These are phyloP conservation scores for Coprinopsis sp. DNA, from an alignment of 768 basidiomycete genomes.

Conservation along the genomic window DNA sequence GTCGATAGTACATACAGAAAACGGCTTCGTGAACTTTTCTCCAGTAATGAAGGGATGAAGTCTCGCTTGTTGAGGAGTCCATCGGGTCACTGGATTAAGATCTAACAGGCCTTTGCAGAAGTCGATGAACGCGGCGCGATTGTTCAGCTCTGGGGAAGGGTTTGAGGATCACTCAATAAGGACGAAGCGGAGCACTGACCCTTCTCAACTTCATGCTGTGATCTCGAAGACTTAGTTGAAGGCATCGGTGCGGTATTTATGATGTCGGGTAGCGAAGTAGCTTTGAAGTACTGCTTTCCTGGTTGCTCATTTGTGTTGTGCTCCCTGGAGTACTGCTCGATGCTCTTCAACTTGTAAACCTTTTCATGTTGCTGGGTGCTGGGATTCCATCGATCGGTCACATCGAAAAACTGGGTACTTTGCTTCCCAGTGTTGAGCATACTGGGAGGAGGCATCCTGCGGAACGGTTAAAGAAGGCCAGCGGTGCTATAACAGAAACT, in stretches of 20 bases:
- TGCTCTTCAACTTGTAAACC: slow-evolving; percentile 80
- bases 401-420: slow-evolving; percentile 88
- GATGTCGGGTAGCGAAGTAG: slow-evolving; percentile 88
- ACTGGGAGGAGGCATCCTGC: slow-evolving; percentile 81
- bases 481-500: slow-evolving; percentile 25
- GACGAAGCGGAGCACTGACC: slow-evolving; percentile 40
- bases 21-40: slow-evolving; percentile 88
- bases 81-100: slow-evolving; percentile 90
- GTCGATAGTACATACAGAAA: slow-evolving; percentile 51
- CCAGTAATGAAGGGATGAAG: slow-evolving; percentile 98
- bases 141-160: slow-evolving; percentile 71
- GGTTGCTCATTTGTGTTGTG: slow-evolving; percentile 96
- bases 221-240: slow-evolving; percentile 70
- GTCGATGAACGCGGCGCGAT: slow-evolving; percentile 93
- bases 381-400: slow-evolving; percentile 51
- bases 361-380: slow-evolving; percentile 75
- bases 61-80: slow-evolving; percentile 96
- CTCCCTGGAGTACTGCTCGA: slow-evolving; percentile 95
- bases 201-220: slow-evolving; percentile 84
- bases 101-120: slow-evolving; percentile 94
- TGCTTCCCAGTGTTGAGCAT: slow-evolving; percentile 98
- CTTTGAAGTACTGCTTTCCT: slow-evolving; percentile 98
- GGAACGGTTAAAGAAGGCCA: slow-evolving; percentile 8
- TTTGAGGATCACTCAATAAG: slow-evolving; percentile 6
- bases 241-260: slow-evolving; percentile 96